Evolutionary conservation across 371 early-diverging fungal species (phyloP).

Genomic region (Mucor irregularis): DNA sequence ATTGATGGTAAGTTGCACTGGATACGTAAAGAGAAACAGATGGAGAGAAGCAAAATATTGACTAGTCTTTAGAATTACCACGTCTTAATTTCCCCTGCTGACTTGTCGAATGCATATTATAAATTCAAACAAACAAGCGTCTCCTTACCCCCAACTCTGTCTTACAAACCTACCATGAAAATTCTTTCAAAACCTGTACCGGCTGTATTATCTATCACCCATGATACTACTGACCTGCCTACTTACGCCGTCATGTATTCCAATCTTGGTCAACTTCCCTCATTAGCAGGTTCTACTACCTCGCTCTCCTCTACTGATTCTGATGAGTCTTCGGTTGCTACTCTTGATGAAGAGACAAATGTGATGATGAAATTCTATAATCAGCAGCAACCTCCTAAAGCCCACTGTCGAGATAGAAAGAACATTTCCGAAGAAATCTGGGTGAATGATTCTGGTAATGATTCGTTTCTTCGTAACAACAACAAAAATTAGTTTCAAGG

Average conservation of each 20-base stretch:
- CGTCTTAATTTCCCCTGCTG: slow-evolving; percentile 11
- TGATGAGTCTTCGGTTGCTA: slow-evolving; percentile 4
- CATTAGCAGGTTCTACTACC: background rate
- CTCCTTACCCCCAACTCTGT: background rate
- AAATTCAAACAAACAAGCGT: background rate
- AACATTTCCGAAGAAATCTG: background rate
- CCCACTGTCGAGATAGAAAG: slow-evolving; percentile 1
- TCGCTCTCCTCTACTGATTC: slow-evolving; percentile 3
- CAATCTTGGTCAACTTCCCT: background rate
- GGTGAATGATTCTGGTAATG: background rate
- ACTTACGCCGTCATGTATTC: slow-evolving; percentile 14
- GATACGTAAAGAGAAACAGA: background rate
- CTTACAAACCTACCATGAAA: too few species aligned
- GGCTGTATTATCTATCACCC: background rate
- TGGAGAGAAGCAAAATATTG: background rate
- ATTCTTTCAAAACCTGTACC: background rate
- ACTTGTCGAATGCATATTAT: slow-evolving; percentile 6
- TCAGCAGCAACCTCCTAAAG: slow-evolving; percentile 3
- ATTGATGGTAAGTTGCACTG: slow-evolving; percentile 51
- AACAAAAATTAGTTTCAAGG: background rate
- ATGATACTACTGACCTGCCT: slow-evolving; percentile 4
- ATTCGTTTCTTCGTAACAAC: background rate
- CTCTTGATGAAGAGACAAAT: background rate
- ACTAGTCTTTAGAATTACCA: slow-evolving; percentile 6
- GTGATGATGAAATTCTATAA: background rate